Evolutionary conservation across 2,329 filamentous ascomycete species (phyloP), one percentile per base, ranked within the genome.

Genomic region (Fusarium verticillioides): DNA sequence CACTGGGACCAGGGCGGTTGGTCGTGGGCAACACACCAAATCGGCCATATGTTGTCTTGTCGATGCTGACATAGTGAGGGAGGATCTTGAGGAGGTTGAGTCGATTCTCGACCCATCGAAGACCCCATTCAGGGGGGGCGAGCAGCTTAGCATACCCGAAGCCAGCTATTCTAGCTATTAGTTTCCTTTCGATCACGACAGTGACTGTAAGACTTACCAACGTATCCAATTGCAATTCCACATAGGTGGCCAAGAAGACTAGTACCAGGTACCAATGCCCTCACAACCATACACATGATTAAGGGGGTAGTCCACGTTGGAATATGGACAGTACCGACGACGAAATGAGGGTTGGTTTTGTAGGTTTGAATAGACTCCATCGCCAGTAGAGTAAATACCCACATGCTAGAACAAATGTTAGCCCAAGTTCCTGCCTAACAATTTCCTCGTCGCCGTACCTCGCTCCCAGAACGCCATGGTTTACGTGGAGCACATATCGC

Each of bases 31-130:
- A 85, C 19, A 98, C 93, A 4, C 96, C 96, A 78, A 97, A 98
- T 60, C 96, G 89, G 12, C 96, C 96, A 78, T 96, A 97, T 10
- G 94, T 97, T 87, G 97, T 98, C 83, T 97, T 95, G 79, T 98
- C 96, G 21, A 98, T 92, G 63, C 94, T 97, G 53, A 98, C 93
- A 78, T 97, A 98, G 83, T 97, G 94, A 49, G 96, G 96, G 32
- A 98, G 84, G 66, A 94, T 88, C 26, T 91, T 93, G 28, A 97
- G 86, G 15, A 98, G 87, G 79, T 97, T 96, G 67, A 98, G 84
- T 80, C 96, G 97, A 23, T 89, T 90, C 83, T 99, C 96, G 62
- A 98, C 88, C 91, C 93, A 98, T 73, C 95, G 89, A 63, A 98
- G 86, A 34, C 93, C 89, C 88, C 93, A 93, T 83, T 98, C 96